Conservation (phyloP, 2,329 filamentous ascomycete species). For the Xylaria polymorpha region DNA sequence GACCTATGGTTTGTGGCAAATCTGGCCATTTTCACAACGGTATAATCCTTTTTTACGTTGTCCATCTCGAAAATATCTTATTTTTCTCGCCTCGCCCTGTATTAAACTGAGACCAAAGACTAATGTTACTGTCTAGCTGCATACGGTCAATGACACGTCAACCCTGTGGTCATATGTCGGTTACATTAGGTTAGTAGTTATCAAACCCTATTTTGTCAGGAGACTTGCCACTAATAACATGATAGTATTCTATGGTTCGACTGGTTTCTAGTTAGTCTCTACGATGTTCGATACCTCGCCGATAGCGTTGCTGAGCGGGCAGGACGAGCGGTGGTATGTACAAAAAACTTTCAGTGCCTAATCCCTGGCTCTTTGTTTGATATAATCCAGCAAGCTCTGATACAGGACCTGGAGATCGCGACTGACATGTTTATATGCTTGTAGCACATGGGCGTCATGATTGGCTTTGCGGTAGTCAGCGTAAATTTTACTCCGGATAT, state of each 20-base stretch:
- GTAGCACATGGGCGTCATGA: slow-evolving; percentile 69
- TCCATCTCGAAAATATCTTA: background rate
- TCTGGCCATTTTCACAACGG: slow-evolving; percentile 68
- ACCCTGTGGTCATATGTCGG: slow-evolving; percentile 58
- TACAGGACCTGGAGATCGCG: no score
- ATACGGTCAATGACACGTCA: slow-evolving; percentile 36
- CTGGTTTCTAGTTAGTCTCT: slow-evolving; percentile 71
- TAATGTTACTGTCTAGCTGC: slow-evolving; percentile 39
- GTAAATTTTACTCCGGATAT: slow-evolving; percentile 54
- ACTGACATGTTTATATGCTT: no score
- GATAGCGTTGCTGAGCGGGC: slow-evolving; percentile 70
- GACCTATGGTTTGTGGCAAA: slow-evolving; percentile 73
- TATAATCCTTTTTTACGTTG: slow-evolving; percentile 33
- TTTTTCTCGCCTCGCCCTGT: no score
- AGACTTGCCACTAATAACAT: slow-evolving; percentile 22
- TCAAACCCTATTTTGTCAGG: slow-evolving; percentile 32
- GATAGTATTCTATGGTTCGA: slow-evolving; percentile 67
- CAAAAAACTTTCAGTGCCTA: no score
- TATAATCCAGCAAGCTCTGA: no score
- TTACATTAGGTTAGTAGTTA: slow-evolving; percentile 57
- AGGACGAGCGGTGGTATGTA: slow-evolving; percentile 59
- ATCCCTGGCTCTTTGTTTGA: no score
- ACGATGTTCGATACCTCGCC: slow-evolving; percentile 72
- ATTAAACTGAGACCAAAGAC: background rate
- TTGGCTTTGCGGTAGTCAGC: slow-evolving; percentile 71